Evolutionary conservation across 1,284 basidiomycete species (phyloP), one percentile per base, ranked within the genome.

Genomic region (Coniferiporia sulphurascens): DNA sequence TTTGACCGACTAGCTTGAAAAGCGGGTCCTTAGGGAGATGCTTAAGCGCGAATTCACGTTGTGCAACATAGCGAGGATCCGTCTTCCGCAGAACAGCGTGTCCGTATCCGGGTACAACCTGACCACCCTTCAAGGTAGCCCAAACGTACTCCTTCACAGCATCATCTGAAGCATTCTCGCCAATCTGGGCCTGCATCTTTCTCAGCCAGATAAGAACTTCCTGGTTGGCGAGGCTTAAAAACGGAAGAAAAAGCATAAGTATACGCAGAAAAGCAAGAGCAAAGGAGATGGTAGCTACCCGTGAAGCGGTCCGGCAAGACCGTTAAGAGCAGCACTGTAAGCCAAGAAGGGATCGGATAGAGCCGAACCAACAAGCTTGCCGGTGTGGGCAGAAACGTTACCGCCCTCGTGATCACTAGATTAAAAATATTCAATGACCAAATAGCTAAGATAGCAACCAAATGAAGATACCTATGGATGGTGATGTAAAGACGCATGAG

Each of bases 321-420:
- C 96, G 70, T 96, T 95, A 59, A 99, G 81, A 46, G 95, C 91
- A 56, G 96, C 96, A 60, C 84, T 86, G 74, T 94, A 98, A 12
- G 96, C 85, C 51, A 98, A 85, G 93, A 96, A 98, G 66, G 96
- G 96, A 76, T 99, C 96, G 5, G 95, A 96, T 62, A 98, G 89
- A 58, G 96, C 96, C 61, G 95, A 98, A 62, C 95, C 96, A 71
- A 98, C 96, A 54, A 99, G 83, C 80, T 98, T 94, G 65, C 92
- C 92, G 58, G 92, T 91, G 79, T 95, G 93, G n/a, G 93, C 92
- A 60, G 96, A 98, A 64, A 99, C 96, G 71, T 98, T 98, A 56
- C 96, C 96, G 73, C 96, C 96, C 77, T 98, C 95, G 78, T 98
- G 95, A 74, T 98, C 95, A 71, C 91, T 91, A 53, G 56, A 43